Evolutionary conservation across 2,329 filamentous ascomycete species (phyloP), one percentile per base, ranked within the genome.

Genomic region (Neofusicoccum sp.): DNA sequence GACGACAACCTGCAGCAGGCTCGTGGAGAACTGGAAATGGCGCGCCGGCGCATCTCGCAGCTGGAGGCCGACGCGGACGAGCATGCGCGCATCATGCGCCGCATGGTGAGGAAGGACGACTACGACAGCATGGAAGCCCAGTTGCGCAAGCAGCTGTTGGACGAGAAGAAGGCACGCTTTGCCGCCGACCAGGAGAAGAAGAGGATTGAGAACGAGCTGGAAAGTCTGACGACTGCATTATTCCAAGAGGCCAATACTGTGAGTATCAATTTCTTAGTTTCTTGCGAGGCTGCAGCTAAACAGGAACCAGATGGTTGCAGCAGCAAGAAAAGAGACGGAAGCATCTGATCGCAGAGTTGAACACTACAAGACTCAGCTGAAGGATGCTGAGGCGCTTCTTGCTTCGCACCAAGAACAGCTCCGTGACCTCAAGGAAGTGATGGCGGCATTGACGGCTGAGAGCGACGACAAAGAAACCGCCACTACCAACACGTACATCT

Each of bases 241-340:
- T 99, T 99, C 67, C 93, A 98, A 74, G 94, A 99, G 81, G 95
- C 95, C 56, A 98, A 99, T 79, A 93, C 90, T 77, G 86, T 88
- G 74, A 64, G 78, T 74, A 50, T 6, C 41, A 37, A 12, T 45
- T 41, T 33, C 29, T 3, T 6, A 43, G 28, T 3, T 44, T 2
- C 33, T 33, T 34, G n/a, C 44, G 9, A 54, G n/a, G 36, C 34
- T 62, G 29, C 16, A 65, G 67, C 71, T 72, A 64, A 22, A 70
- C 56, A 22, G 43, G 44, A 61, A 66, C 41, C 66, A 88, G 83
- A 98, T 99, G 94, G 95, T 99, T 59, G 91, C 94, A 44, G 88
- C 87, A 14, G 94, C 94, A 41, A 92, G 96, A 65, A 88, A 86
- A 67, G 92, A 97, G 69, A 89, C 92, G 41, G 93, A 97, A 68